Percentiles rank a stretch among this genome's conserved stretches.
These are phyloP conservation scores for Leptomonas seymouri DNA, from an alignment of 208 protist genomes.

Conservation along the genomic window DNA sequence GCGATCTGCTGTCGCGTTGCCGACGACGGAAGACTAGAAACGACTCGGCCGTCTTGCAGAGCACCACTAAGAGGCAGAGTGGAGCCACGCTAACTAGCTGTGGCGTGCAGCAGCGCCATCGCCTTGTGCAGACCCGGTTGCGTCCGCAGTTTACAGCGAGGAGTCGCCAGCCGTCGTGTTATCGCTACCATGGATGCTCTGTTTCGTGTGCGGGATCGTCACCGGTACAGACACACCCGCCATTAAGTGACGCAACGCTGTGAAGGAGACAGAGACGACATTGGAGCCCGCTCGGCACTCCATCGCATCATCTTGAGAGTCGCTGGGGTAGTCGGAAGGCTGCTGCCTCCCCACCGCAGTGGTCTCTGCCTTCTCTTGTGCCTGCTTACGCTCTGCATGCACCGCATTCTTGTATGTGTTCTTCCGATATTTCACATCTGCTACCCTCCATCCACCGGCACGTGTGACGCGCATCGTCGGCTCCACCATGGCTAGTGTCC, in stretches of 20 bases:
- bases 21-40: background rate
- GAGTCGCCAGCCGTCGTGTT: background rate
- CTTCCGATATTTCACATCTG: background rate
- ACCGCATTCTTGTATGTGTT: background rate
- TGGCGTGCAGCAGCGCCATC: too few relatives aligned
- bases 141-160: background rate
- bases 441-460: conserved; percentile 2
- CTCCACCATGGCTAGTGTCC: too few relatives aligned
- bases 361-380: background rate
- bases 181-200: background rate
- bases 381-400: too few relatives aligned
- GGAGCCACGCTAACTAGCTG: background rate
- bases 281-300: conserved; percentile 5
- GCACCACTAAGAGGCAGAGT: background rate
- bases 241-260: conserved; percentile 26
- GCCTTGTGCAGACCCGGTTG: background rate
- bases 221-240: conserved; percentile 18
- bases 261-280: conserved; percentile 25
- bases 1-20: background rate
- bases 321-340: conserved; percentile 6
- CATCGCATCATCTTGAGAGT: conserved; percentile 11
- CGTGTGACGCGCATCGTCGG: too few relatives aligned
- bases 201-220: conserved; percentile 10
- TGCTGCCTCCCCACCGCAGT: background rate
- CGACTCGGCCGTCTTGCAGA: background rate